Evolutionary conservation across 2,329 filamentous ascomycete species (phyloP).

Genomic region (Trichoderma pleuroti): DNA sequence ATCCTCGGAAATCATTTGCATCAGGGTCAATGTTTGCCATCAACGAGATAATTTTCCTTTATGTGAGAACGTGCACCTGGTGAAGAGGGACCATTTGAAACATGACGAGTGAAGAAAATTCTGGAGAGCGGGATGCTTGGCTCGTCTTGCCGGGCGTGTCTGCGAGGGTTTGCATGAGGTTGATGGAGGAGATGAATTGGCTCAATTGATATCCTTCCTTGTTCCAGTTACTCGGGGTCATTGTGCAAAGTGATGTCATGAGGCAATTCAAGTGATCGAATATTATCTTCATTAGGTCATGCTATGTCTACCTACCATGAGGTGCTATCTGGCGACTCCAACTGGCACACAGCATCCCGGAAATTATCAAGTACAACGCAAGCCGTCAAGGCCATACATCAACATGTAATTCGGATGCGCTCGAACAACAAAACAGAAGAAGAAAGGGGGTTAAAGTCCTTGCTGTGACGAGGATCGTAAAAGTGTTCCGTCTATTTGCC

Average conservation of each 20-base stretch:
- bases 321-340: neutral
- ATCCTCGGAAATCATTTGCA: constrained; percentile 50
- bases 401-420: too few relatives aligned
- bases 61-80: constrained; percentile 24
- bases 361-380: neutral
- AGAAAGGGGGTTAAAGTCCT: neutral
- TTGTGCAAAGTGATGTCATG: neutral
- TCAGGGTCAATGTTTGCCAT: constrained; percentile 42
- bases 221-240: neutral
- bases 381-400: neutral
- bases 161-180: neutral
- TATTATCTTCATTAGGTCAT: neutral
- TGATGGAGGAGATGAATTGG: constrained; percentile 4
- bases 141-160: neutral
- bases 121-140: neutral
- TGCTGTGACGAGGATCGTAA: neutral
- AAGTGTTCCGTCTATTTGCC: too few relatives aligned
- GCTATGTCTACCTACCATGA: neutral
- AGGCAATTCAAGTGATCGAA: neutral
- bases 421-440: too few relatives aligned
- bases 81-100: constrained; percentile 10
- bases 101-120: constrained; percentile 1
- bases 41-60: constrained; percentile 33
- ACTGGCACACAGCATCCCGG: neutral
- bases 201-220: constrained; percentile 16